phyloP scores from a whole-genome alignment of 1,284 basidiomycete genomes.

The Naganishia sp. region DNA sequence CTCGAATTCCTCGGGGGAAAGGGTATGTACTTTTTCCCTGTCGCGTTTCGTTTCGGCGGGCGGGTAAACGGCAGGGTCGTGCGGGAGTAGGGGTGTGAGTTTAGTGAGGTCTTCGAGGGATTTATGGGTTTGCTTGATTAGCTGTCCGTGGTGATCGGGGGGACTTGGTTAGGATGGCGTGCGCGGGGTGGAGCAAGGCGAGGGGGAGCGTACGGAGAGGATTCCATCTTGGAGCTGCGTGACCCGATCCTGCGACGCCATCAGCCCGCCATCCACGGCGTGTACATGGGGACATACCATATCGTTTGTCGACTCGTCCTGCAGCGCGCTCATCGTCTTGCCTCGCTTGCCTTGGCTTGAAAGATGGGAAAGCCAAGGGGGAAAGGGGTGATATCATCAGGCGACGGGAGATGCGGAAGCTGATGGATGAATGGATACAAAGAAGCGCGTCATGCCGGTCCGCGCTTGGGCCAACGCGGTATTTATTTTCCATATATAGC shows the following conservation, averaged over 20 bases:
- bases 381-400: conserved; percentile 2
- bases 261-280: neutral
- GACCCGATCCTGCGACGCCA: conserved; percentile 11
- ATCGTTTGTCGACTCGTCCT: conserved; percentile 23
- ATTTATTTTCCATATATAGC: conserved; percentile 5
- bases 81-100: conserved; percentile 8
- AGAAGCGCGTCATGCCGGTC: conserved; percentile 1
- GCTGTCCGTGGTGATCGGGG: neutral
- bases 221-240: conserved; percentile 19
- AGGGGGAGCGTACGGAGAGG: too few relatives aligned
- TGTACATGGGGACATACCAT: conserved; percentile 3
- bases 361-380: neutral
- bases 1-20: conserved; percentile 16
- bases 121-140: conserved; percentile 18
- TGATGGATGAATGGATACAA: neutral
- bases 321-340: conserved; percentile 13
- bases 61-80: conserved; percentile 13
- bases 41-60: conserved; percentile 24
- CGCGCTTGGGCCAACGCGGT: conserved; percentile 1
- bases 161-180: conserved; percentile 4
- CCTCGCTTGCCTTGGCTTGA: conserved; percentile 18
- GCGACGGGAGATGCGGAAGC: neutral
- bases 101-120: conserved; percentile 24
- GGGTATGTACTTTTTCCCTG: conserved; percentile 21
- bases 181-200: neutral